Evolutionary conservation across 805 yeast species (phyloP).

Genomic region (Saccharomycopsis guyanensis): DNA sequence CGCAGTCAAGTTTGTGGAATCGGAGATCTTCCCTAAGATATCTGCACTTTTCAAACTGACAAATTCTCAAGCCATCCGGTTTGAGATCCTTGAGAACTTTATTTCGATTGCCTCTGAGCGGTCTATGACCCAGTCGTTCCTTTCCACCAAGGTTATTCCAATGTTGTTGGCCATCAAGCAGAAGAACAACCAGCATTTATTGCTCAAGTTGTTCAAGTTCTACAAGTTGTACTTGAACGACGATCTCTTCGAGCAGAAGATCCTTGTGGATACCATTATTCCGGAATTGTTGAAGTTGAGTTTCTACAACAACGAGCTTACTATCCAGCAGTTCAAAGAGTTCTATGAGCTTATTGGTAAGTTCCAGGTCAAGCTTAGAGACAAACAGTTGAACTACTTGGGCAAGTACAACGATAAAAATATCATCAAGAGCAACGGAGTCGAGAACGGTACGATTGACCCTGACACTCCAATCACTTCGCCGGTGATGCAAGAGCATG

Average conservation of each 20-base stretch:
- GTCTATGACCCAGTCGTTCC: slow-evolving; percentile 60
- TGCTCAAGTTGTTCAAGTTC: slow-evolving; percentile 38
- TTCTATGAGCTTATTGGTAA: slow-evolving; percentile 34
- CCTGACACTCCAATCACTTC: slow-evolving; percentile 6
- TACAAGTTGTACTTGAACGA: slow-evolving; percentile 27
- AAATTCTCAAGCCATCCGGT: slow-evolving; percentile 71
- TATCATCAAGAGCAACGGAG: slow-evolving; percentile 20
- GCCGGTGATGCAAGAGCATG: background rate
- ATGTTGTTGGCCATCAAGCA: slow-evolving; percentile 59
- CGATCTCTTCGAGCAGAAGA: slow-evolving; percentile 38
- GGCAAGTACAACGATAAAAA: slow-evolving; percentile 24
- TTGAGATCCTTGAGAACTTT: slow-evolving; percentile 56
- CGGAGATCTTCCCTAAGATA: slow-evolving; percentile 64
- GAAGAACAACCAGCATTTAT: slow-evolving; percentile 67
- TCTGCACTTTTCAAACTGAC: slow-evolving; percentile 76
- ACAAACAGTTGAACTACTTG: slow-evolving; percentile 32
- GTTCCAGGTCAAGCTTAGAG: slow-evolving; percentile 38
- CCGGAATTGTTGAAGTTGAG: slow-evolving; percentile 48
- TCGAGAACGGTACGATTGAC: background rate
- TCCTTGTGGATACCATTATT: slow-evolving; percentile 43
- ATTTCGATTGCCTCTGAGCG: slow-evolving; percentile 47
- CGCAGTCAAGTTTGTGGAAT: slow-evolving; percentile 39
- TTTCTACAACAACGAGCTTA: slow-evolving; percentile 36
- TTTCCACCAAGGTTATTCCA: slow-evolving; percentile 77
- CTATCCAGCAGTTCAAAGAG: slow-evolving; percentile 33